Evolutionary conservation across 805 yeast species (phyloP), one percentile per base, ranked within the genome.

Genomic region (Starmerella stellata): DNA sequence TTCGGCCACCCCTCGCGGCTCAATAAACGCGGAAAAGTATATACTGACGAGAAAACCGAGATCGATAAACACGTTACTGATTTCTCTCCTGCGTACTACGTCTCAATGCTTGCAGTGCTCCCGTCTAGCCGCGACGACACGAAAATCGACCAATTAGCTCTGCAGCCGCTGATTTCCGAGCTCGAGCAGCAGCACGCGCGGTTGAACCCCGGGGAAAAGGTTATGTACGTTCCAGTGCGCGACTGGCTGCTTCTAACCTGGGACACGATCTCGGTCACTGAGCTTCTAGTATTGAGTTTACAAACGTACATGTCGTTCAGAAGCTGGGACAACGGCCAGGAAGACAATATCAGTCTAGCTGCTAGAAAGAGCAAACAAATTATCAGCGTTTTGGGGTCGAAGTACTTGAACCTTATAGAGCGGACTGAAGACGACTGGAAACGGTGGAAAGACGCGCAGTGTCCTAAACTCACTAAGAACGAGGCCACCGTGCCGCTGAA

Each of bases 1-100:
- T 36, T 43, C 14, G 41, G 38, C 4, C 48, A 45, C 18, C 32
- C 47, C n/a, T 38, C 44, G 9, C 36, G 48, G 4, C 20, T 45
- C 21, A 45, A 45, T 33, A 44, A 43, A 23, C 24, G 36, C 15
- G 45, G 47, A 15, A 40, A 40, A 34, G 34, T 27, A 7, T 35
- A 8, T 5, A 18, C 11, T 16, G n/a, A n/a, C n/a, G 23, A 32
- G 7, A 5, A 7, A 4, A 16, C 15, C 19, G 19, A n/a, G 19
- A 7, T 5, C 32, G 32, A 29, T 29, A 13, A 13, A 25, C 14
- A 13, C n/a, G 19, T 13, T 5, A 8, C 32, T 8, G 32, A 5
- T 5, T 29, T 29, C 32, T 29, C 32, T 5, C 32, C 32, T 5
- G 32, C 19, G 19, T 29, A 29, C 19, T 29, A 29, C 32, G 32